A percentile compares a stretch with the other conserved stretches of the same genome.
Conservation (phyloP, 108 stramenopile species). For the Asterionellopsis glacialis region DNA sequence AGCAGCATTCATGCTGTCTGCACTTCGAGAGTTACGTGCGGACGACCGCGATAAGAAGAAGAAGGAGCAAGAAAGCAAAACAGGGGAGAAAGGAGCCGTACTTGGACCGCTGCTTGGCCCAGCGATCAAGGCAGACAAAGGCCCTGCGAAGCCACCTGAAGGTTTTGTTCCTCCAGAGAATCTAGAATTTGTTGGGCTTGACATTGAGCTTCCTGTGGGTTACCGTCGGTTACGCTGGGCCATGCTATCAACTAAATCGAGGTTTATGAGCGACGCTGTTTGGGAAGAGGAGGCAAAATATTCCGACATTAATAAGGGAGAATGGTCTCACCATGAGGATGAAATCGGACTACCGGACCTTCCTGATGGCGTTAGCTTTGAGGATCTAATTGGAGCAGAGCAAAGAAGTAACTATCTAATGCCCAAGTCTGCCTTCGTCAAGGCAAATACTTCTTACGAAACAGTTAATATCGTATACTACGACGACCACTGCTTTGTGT, state of each 20-base stretch:
- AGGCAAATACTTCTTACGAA: slow-evolving; percentile 69
- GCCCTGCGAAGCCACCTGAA: slow-evolving; percentile 35
- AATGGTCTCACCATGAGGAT: slow-evolving; percentile 55
- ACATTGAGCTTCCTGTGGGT: slow-evolving; percentile 71
- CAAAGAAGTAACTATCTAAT: slow-evolving; percentile 51
- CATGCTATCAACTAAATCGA: slow-evolving; percentile 42
- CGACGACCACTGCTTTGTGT: slow-evolving; percentile 57
- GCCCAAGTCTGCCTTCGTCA: slow-evolving; percentile 77
- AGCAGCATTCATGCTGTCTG: slow-evolving; percentile 74
- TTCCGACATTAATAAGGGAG: slow-evolving; percentile 45
- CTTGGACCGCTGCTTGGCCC: slow-evolving; percentile 66
- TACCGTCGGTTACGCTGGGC: slow-evolving; percentile 72
- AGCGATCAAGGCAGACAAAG: slow-evolving; percentile 55
- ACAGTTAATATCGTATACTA: slow-evolving; percentile 55
- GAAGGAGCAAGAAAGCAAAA: slow-evolving; percentile 32
- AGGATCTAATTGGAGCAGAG: slow-evolving; percentile 51
- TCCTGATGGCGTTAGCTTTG: slow-evolving; percentile 42
- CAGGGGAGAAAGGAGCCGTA: slow-evolving; percentile 30
- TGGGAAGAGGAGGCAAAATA: slow-evolving; percentile 53
- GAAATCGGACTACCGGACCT: slow-evolving; percentile 44
- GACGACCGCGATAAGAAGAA: slow-evolving; percentile 46
- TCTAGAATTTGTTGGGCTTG: slow-evolving; percentile 65
- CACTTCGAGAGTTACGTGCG: slow-evolving; percentile 62
- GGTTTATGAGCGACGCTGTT: slow-evolving; percentile 56
- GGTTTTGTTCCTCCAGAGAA: slow-evolving; percentile 54